A percentile compares a stretch with the other conserved stretches of the same genome.
These are phyloP conservation scores for Bipolaris cookei DNA, from an alignment of 2,329 filamentous ascomycete species.

Conservation along the genomic window DNA sequence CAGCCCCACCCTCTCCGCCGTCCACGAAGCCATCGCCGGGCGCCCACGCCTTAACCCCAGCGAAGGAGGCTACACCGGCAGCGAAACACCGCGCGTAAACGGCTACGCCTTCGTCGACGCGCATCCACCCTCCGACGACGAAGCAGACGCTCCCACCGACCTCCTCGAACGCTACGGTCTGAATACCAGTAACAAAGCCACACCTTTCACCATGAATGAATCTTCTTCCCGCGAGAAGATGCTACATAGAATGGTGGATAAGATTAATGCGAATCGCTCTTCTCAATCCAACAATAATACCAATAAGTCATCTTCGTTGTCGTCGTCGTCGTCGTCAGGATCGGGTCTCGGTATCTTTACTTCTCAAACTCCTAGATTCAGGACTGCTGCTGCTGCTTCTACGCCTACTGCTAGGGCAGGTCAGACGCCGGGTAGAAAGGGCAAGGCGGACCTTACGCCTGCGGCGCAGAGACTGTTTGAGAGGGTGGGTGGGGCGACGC, in stretches of 20 bases:
- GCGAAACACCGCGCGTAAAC: constrained; percentile 87
- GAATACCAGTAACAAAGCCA: constrained; percentile 11
- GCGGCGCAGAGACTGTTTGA: constrained; percentile 66
- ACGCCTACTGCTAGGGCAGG: constrained; percentile 67
- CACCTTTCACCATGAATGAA: constrained; percentile 75
- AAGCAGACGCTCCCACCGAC: constrained; percentile 47
- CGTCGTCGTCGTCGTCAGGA: constrained; percentile 1
- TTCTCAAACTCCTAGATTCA: constrained; percentile 65
- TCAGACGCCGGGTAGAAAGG: constrained; percentile 48
- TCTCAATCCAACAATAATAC: background rate
- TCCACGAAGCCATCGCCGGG: constrained; percentile 83
- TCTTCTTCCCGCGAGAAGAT: constrained; percentile 78
- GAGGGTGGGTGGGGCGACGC: constrained; percentile 48
- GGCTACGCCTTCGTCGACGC: constrained; percentile 96
- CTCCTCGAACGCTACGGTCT: constrained; percentile 56
- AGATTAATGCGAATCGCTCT: constrained; percentile 27
- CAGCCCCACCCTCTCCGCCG: constrained; percentile 81
- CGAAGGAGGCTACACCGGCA: constrained; percentile 66
- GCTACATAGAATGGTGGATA: constrained; percentile 70
- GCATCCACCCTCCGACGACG: constrained; percentile 72
- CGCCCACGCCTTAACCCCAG: constrained; percentile 67
- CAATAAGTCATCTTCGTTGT: background rate
- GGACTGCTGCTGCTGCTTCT: constrained; percentile 65
- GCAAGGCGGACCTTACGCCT: constrained; percentile 69
- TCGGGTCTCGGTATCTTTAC: constrained; percentile 38